Evolutionary conservation across 75 land plant genomes (phyloP).

Genomic region (Adiantum capillusveneris): DNA sequence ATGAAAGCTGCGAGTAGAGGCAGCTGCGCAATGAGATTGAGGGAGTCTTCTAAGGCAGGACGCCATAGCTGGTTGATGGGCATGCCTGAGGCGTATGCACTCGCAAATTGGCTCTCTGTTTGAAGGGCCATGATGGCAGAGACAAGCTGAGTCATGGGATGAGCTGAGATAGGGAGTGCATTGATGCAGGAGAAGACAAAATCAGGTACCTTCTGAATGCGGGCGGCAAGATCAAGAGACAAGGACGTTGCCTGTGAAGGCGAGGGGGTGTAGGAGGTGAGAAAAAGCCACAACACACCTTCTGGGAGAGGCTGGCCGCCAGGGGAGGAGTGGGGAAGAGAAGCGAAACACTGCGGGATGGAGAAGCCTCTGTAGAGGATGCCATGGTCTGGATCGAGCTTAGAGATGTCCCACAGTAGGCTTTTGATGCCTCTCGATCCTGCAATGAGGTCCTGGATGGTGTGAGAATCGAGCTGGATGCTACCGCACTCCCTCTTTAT

Average conservation of each 20-base stretch:
- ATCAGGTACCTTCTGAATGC: background rate
- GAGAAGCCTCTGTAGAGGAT: conserved; percentile 9
- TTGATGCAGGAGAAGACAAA: background rate
- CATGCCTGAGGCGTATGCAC: background rate
- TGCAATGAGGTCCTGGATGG: background rate
- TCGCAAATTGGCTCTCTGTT: background rate
- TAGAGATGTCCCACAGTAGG: conserved; percentile 6
- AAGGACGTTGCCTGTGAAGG: background rate
- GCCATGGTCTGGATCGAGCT: conserved; percentile 1
- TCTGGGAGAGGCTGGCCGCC: background rate
- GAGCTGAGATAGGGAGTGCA: background rate
- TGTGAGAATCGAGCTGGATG: background rate
- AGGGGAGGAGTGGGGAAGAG: no score
- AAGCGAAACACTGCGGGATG: no score
- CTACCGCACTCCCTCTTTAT: background rate
- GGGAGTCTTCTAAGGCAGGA: background rate
- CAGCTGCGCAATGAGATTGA: background rate
- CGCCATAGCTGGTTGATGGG: background rate
- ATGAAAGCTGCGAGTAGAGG: conserved; percentile 1
- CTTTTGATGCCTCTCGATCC: conserved; percentile 4
- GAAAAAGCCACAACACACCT: background rate
- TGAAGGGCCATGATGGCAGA: conserved; percentile 5
- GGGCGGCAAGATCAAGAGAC: background rate
- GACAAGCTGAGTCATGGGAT: conserved; percentile 8
- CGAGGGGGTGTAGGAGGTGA: background rate